Percentiles rank a stretch among this genome's conserved stretches.
These are phyloP conservation scores for Fraxinus albicans DNA, from an alignment of 305 asterid genomes.

Conservation along the genomic window DNA sequence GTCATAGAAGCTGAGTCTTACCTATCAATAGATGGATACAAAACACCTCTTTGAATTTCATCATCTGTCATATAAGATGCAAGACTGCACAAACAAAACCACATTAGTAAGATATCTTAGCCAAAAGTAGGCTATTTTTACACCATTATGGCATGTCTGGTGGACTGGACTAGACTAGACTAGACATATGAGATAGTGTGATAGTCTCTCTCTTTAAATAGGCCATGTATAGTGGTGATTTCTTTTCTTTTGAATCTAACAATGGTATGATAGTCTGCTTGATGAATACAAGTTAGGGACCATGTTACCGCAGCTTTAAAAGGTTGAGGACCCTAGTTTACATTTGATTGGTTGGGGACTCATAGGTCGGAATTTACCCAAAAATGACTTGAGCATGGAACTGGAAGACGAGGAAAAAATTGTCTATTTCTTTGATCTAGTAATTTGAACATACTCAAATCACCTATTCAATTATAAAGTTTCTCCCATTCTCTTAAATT, in stretches of 20 bases:
- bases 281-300: neutral
- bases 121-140: neutral
- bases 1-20: slow-evolving; percentile 29
- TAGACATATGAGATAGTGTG: neutral
- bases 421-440: neutral
- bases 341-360: neutral
- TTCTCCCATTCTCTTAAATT: neutral
- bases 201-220: neutral
- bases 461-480: neutral
- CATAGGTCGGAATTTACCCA: neutral
- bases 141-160: neutral
- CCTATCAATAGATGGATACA: slow-evolving; percentile 91
- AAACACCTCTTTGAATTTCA: slow-evolving; percentile 71
- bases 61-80: slow-evolving; percentile 90
- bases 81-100: slow-evolving; percentile 62
- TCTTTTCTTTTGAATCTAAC: neutral
- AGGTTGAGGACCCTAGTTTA: neutral
- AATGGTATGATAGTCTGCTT: neutral
- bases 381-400: neutral
- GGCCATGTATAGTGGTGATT: neutral
- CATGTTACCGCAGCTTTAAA: neutral
- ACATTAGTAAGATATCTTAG: slow-evolving; percentile 4
- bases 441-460: neutral
- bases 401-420: neutral
- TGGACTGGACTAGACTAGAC: neutral